These are phyloP conservation scores for Fusarium foetens DNA, from an alignment of 2,329 filamentous ascomycete genomes.

Conservation along the genomic window DNA sequence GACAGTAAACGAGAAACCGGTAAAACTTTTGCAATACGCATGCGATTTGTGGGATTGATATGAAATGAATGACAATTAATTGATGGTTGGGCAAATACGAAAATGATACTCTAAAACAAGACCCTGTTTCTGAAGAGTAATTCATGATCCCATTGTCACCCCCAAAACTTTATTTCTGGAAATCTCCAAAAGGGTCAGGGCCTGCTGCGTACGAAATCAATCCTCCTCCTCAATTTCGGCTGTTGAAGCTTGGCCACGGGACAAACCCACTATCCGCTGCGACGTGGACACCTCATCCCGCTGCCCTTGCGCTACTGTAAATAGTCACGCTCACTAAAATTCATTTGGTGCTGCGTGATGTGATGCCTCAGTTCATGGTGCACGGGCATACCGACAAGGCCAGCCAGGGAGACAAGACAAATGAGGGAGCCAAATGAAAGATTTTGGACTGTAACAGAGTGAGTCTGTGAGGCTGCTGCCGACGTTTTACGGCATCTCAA, in stretches of 20 bases:
- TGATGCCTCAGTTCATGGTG: conserved; percentile 8
- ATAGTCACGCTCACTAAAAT: conserved; percentile 34
- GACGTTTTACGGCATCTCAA: conserved; percentile 1
- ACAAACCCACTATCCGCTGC: background rate
- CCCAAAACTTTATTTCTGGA: conserved; percentile 25
- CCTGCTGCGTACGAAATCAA: background rate
- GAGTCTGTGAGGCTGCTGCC: background rate
- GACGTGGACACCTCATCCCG: conserved; percentile 8
- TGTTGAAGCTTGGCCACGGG: conserved; percentile 37
- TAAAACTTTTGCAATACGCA: conserved; percentile 2
- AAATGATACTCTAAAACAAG: conserved; percentile 12
- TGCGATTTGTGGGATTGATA: background rate
- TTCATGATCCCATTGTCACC: conserved; percentile 4
- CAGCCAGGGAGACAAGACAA: background rate
- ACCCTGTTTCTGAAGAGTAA: conserved; percentile 20
- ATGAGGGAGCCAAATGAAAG: background rate
- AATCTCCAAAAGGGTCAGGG: conserved; percentile 3
- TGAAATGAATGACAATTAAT: conserved; percentile 12
- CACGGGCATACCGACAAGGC: conserved; percentile 1
- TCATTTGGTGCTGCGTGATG: conserved; percentile 17
- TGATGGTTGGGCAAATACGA: background rate
- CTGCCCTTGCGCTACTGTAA: conserved; percentile 22
- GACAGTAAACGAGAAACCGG: conserved; percentile 20
- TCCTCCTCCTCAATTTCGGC: conserved; percentile 37
- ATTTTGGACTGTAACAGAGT: conserved; percentile 1